phyloP scores from a whole-genome alignment of 1,284 basidiomycete genomes.

The Rhodotorula sp. region DNA sequence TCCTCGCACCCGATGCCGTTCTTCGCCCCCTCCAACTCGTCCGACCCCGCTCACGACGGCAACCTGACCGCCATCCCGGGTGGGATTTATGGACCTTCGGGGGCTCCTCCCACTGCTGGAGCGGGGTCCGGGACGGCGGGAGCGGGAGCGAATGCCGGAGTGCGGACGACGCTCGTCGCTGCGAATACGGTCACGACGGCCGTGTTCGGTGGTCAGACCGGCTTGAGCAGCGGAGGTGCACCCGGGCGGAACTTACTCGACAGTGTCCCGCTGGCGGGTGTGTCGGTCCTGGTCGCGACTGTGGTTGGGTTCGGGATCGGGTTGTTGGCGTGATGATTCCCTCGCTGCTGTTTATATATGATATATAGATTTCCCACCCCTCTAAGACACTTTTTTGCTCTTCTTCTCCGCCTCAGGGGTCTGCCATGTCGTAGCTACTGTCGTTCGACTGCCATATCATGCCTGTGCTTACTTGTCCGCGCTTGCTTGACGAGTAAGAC shows the following conservation, averaged over 20 bases:
- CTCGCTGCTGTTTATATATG: background rate
- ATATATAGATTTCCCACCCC: background rate
- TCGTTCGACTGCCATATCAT: too few relatives aligned
- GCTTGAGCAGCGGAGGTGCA: constrained; percentile 13
- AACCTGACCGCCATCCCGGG: constrained; percentile 24
- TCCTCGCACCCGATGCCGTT: constrained; percentile 4
- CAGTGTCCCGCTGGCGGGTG: background rate
- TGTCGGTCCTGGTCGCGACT: background rate
- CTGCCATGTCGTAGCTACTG: too few relatives aligned
- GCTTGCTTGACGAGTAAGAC: too few relatives aligned
- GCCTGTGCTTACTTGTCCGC: too few relatives aligned
- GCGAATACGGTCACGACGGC: constrained; percentile 37
- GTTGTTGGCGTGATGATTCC: background rate
- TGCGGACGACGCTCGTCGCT: constrained; percentile 20
- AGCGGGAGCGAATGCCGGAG: background rate
- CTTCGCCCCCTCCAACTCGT: constrained; percentile 16
- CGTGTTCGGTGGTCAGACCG: constrained; percentile 23
- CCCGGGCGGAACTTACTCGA: too few relatives aligned
- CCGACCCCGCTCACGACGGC: constrained; percentile 14
- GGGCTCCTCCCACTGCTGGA: background rate
- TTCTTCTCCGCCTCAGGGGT: too few relatives aligned
- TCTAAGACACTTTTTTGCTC: too few relatives aligned
- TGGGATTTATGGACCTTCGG: constrained; percentile 34
- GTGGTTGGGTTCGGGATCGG: background rate
- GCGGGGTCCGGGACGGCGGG: background rate